These are phyloP conservation scores for Leucosporidium yakuticum DNA, from an alignment of 768 basidiomycete species.

Conservation along the genomic window DNA sequence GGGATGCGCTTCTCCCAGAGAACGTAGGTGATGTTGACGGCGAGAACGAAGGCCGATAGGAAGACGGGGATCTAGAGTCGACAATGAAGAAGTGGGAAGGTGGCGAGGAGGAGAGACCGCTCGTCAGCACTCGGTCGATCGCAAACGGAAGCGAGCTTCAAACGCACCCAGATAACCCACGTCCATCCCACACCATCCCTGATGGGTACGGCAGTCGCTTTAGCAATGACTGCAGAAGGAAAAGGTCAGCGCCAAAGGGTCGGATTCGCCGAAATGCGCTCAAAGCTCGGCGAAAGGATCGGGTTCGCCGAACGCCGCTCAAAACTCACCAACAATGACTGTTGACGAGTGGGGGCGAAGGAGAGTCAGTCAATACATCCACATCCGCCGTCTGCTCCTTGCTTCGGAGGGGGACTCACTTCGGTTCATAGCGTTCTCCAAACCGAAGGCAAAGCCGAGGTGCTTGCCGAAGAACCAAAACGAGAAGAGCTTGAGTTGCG, in stretches of 20 bases:
- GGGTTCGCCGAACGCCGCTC: too few species aligned
- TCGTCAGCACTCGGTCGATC: too few species aligned
- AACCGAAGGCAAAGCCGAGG: constrained; percentile 9
- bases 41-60: too few species aligned
- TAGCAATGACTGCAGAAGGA: constrained; percentile 1
- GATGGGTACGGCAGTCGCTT: constrained; percentile 12
- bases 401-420: too few species aligned
- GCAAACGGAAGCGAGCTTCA: too few species aligned
- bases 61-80: too few species aligned
- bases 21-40: constrained; percentile 2
- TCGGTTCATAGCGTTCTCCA: constrained; percentile 8
- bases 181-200: constrained; percentile 3
- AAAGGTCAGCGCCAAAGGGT: background rate
- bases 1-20: constrained; percentile 17
- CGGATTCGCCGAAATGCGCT: background rate
- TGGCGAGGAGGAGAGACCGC: too few species aligned
- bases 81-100: too few species aligned
- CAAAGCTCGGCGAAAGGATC: too few species aligned
- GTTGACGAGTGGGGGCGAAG: too few species aligned
- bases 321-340: background rate
- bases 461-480: constrained; percentile 5
- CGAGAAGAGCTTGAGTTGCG: constrained; percentile 15
- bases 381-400: too few species aligned
- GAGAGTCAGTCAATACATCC: too few species aligned
- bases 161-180: constrained; percentile 17